Percentiles rank a stretch among this genome's conserved stretches.
These are phyloP conservation scores for Puccinia polysora DNA, from an alignment of 1,284 basidiomycete species.

Conservation along the genomic window DNA sequence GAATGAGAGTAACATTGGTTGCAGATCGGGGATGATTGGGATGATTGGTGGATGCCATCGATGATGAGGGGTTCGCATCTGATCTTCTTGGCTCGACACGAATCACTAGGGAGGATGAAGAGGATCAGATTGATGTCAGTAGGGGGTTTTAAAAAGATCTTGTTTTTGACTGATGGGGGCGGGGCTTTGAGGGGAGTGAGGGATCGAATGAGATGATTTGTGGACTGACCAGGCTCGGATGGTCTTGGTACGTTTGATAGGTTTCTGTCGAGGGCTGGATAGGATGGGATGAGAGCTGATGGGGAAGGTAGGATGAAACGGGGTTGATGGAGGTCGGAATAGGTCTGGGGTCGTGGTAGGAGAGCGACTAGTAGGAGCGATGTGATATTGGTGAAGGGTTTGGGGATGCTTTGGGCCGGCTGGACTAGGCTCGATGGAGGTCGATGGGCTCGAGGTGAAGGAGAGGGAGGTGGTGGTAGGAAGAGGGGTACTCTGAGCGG, in stretches of 20 bases:
- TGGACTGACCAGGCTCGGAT: constrained; percentile 26
- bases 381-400: too few species aligned
- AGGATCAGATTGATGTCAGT: background rate
- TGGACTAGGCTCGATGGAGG: too few species aligned
- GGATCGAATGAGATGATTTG: background rate
- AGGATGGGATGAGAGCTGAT: too few species aligned
- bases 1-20: constrained; percentile 62
- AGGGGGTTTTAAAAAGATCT: background rate
- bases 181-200: background rate
- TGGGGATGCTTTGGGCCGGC: too few species aligned
- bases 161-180: background rate
- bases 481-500: too few species aligned
- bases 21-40: constrained; percentile 67
- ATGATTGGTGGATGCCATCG: constrained; percentile 10
- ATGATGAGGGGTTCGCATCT: constrained; percentile 72
- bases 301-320: too few species aligned
- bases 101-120: constrained; percentile 6
- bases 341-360: too few species aligned
- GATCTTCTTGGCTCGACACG: constrained; percentile 38
- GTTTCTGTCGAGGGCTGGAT: too few species aligned
- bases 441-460: too few species aligned
- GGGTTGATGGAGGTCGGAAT: too few species aligned
- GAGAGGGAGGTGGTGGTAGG: too few species aligned
- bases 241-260: constrained; percentile 27
- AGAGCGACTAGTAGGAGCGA: too few species aligned